Percentiles rank a stretch among this genome's conserved stretches.
These are phyloP conservation scores for Aspergillus sojae DNA, from an alignment of 2,329 filamentous ascomycete genomes.

Conservation along the genomic window DNA sequence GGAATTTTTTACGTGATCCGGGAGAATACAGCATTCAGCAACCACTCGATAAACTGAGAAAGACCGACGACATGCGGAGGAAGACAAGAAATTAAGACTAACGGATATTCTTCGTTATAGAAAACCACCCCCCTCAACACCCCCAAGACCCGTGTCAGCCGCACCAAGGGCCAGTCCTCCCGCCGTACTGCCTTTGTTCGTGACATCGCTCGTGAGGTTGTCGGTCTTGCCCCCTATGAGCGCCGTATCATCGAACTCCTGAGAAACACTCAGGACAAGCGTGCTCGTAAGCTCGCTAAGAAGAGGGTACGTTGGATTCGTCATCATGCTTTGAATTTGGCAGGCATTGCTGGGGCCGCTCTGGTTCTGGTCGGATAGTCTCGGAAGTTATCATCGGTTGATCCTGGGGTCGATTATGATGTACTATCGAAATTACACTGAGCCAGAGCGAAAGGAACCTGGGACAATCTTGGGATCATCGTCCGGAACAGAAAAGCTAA, in stretches of 20 bases:
- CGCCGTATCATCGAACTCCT: slow-evolving; percentile 98
- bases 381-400: slow-evolving; percentile 1
- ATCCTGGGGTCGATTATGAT: neutral
- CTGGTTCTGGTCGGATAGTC: slow-evolving; percentile 2
- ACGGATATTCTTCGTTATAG: slow-evolving; percentile 55
- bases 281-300: slow-evolving; percentile 98
- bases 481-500: slow-evolving; percentile 17
- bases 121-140: slow-evolving; percentile 78
- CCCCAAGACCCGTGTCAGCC: slow-evolving; percentile 75
- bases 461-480: neutral
- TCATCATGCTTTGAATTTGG: slow-evolving; percentile 1
- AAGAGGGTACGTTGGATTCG: slow-evolving; percentile 75
- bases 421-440: neutral
- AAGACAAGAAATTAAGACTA: slow-evolving; percentile 32
- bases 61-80: neutral
- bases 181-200: slow-evolving; percentile 97
- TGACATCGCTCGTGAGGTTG: slow-evolving; percentile 97
- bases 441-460: neutral
- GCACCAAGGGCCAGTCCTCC: slow-evolving; percentile 93
- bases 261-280: slow-evolving; percentile 99
- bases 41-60: slow-evolving; percentile 6
- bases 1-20: neutral
- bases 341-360: neutral
- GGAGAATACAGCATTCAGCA: slow-evolving; percentile 1
- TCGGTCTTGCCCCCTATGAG: slow-evolving; percentile 93